These are phyloP conservation scores for Tremellales sp. DNA, from an alignment of 1,284 basidiomycete species.

Conservation along the genomic window DNA sequence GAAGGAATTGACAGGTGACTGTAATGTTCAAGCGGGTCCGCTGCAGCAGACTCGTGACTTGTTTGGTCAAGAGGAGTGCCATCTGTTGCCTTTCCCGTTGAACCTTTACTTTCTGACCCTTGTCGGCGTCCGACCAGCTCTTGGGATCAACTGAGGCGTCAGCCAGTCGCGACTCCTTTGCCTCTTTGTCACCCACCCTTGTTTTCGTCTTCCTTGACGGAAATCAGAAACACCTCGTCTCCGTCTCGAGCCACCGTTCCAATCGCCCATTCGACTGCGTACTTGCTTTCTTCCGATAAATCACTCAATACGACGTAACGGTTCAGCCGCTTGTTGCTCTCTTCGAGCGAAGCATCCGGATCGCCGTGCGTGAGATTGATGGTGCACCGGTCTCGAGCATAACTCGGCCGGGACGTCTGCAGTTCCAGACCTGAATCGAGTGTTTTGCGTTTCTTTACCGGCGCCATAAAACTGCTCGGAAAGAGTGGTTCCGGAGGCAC, in stretches of 20 bases:
- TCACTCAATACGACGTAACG: slow-evolving; percentile 90
- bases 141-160: slow-evolving; percentile 64
- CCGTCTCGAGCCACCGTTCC: slow-evolving; percentile 94
- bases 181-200: slow-evolving; percentile 60
- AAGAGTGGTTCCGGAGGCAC: slow-evolving; percentile 44
- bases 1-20: slow-evolving; percentile 89
- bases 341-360: slow-evolving; percentile 57
- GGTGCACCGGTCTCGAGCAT: slow-evolving; percentile 88
- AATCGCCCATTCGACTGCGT: slow-evolving; percentile 92
- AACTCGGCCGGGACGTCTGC: slow-evolving; percentile 69
- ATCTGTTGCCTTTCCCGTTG: slow-evolving; percentile 92
- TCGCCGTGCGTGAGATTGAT: slow-evolving; percentile 83
- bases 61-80: slow-evolving; percentile 78
- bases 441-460: slow-evolving; percentile 28
- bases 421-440: slow-evolving; percentile 48
- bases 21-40: slow-evolving; percentile 82
- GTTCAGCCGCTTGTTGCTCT: slow-evolving; percentile 57
- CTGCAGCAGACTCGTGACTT: slow-evolving; percentile 83
- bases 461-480: slow-evolving; percentile 11
- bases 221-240: slow-evolving; percentile 83
- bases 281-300: slow-evolving; percentile 84
- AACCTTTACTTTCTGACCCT: slow-evolving; percentile 67
- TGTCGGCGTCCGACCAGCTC: slow-evolving; percentile 62
- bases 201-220: slow-evolving; percentile 85
- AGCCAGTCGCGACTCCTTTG: neutral